Conservation (phyloP, 1,139 yeast species). For the Pichia sp. region DNA sequence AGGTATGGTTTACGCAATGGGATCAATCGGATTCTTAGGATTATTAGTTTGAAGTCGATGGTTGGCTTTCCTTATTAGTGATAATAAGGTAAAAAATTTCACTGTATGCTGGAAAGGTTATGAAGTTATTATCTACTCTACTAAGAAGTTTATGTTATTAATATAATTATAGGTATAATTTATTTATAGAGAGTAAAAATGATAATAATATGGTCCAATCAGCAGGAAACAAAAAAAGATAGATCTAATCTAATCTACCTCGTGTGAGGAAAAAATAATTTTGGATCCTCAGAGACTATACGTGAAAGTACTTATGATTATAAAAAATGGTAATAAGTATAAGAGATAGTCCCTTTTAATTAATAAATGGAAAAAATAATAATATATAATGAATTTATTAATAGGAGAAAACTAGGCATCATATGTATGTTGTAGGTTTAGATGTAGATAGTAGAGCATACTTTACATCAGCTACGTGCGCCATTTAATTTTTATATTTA, state of each 20-base stretch:
- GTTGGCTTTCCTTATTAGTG: constrained; percentile 12
- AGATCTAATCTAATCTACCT: no score
- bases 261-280: no score
- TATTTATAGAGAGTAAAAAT: constrained; percentile 11
- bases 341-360: constrained; percentile 11
- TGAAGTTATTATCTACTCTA: constrained; percentile 11
- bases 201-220: constrained; percentile 11
- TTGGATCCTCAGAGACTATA: constrained; percentile 14
- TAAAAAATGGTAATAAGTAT: constrained; percentile 2
- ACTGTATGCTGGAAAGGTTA: constrained; percentile 13
- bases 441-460: constrained; percentile 30
- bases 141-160: no score
- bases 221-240: constrained; percentile 10
- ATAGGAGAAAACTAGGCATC: constrained; percentile 14
- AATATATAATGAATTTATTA: not conserved
- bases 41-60: constrained; percentile 28
- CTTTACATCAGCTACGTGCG: constrained; percentile 20
- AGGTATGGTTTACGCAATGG: constrained; percentile 31
- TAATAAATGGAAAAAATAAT: not conserved
- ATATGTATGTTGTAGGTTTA: constrained; percentile 30
- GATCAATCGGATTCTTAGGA: constrained; percentile 29
- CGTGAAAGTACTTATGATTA: constrained; percentile 11
- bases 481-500: constrained; percentile 10
- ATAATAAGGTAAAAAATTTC: constrained; percentile 9
- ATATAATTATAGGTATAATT: no score